Base-by-base conservation (phyloP, 106 monocot genomes). In the Allium cepa region DNA sequence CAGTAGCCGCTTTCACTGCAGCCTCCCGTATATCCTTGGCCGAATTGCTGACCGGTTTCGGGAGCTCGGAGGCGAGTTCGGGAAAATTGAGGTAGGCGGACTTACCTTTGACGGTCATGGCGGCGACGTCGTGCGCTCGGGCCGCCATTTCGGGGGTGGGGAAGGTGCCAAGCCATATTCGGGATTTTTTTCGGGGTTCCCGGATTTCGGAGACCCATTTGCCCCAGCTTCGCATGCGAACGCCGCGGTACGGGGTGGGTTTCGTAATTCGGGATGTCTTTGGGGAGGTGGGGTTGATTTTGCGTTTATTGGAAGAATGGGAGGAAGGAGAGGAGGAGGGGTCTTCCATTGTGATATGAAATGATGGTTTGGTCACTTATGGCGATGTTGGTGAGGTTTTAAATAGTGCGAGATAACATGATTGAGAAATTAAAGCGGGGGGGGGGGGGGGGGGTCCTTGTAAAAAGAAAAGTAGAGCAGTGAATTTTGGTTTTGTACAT, bases 181-280 rank as follows among this genome's bases (percentile, higher is more conserved):
- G 50, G 1, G 94, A 90, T 68, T 94, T 94, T 79, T 94, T 94
- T 11, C 86, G 27, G 14, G 94, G 94, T 70, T 94, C 94, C 8
- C 94, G 80, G 69, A 94, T 94, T 70, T 94, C 94, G 0, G 94
- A 94, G 53, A 94, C 94, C 94, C 94, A 94, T 47, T 84, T 84
- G 0, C 94, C 94, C 90, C 94, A 94, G 58, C 76, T 94, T 18
- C 94, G 86, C 94, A 90, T 94, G 10, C 94, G 81, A 7, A 94
- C 94, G 4, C 94, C 94, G 52, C 84, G 83, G 79, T 94, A 94
- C 36, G 36, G 36, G 7, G 73, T 64, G 9, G 82, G 81, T 53
- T 78, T 85, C 46, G 79, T 78, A 14, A 1, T 15, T 10, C 62
- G 62, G 36, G 36, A 36, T 46, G 27, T 45, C 4, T 62, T 46